A percentile compares a stretch with the other conserved stretches of the same genome.
Evolutionary conservation across 179 eudicot species (phyloP).

Genomic region (Silene coronaria): DNA sequence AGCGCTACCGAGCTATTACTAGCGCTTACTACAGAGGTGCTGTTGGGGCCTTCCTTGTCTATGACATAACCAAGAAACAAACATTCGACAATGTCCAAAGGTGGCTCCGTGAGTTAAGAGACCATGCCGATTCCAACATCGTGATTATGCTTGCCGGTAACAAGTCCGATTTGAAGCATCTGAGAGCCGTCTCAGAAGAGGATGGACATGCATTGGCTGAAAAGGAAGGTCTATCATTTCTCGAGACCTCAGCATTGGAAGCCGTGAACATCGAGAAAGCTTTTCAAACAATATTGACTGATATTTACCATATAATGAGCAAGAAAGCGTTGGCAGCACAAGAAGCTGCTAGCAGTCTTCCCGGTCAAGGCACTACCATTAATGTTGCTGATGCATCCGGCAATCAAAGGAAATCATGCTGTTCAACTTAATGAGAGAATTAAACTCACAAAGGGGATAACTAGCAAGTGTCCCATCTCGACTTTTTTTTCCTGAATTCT

Average conservation of each 20-base stretch:
- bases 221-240: constrained; percentile 79
- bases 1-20: constrained; percentile 82
- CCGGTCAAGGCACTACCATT: constrained; percentile 57
- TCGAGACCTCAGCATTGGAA: constrained; percentile 91
- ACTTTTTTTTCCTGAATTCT: constrained; percentile 19
- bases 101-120: constrained; percentile 90
- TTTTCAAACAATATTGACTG: constrained; percentile 49
- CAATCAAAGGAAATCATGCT: constrained; percentile 40
- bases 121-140: constrained; percentile 90
- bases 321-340: constrained; percentile 59
- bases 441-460: constrained; percentile 23
- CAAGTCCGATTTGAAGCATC: constrained; percentile 33
- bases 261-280: constrained; percentile 75
- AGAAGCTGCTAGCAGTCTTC: constrained; percentile 42
- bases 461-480: constrained; percentile 27
- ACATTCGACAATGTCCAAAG: constrained; percentile 82
- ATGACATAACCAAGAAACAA: constrained; percentile 38
- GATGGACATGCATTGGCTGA: constrained; percentile 75
- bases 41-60: constrained; percentile 53
- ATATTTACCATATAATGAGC: constrained; percentile 51
- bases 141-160: constrained; percentile 97
- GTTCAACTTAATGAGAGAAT: constrained; percentile 36
- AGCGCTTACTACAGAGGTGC: constrained; percentile 90
- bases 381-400: constrained; percentile 41
- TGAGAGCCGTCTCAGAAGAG: constrained; percentile 59